Conservation (phyloP, 192 early-diverging fungal genomes). For the Coemansia aciculifera region DNA sequence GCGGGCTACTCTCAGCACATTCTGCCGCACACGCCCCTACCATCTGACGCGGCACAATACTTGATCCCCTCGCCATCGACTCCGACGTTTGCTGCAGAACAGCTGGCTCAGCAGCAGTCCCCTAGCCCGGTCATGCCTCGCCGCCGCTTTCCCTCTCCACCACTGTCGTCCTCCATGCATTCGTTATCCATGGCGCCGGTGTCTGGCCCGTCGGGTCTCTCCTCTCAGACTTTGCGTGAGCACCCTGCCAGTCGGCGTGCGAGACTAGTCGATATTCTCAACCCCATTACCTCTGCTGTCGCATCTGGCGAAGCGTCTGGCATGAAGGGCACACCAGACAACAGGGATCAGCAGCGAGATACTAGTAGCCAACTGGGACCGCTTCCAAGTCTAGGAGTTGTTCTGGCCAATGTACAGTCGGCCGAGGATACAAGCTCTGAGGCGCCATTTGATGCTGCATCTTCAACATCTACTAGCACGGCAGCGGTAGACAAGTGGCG, state of each 20-base stretch:
- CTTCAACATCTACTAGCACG: constrained; percentile 7
- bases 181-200: constrained; percentile 25
- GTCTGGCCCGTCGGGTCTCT: constrained; percentile 1
- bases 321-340: background rate
- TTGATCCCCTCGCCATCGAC: constrained; percentile 29
- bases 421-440: constrained; percentile 2
- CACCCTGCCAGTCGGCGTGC: constrained; percentile 20
- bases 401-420: constrained; percentile 36
- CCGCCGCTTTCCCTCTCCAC: constrained; percentile 21
- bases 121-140: constrained; percentile 32
- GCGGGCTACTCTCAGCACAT: constrained; percentile 8
- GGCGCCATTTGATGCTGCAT: constrained; percentile 10
- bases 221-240: constrained; percentile 12
- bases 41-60: constrained; percentile 13
- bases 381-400: constrained; percentile 40
- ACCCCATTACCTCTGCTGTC: constrained; percentile 20
- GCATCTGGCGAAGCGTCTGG: background rate
- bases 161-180: constrained; percentile 38
- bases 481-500: constrained; percentile 45
- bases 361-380: constrained; percentile 25
- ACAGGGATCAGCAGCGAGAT: background rate
- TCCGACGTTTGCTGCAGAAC: constrained; percentile 24
- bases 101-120: constrained; percentile 16
- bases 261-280: constrained; percentile 42
- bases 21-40: constrained; percentile 1